phyloP scores from a whole-genome alignment of 1,139 yeast species.

The Suhomyces maxii region DNA sequence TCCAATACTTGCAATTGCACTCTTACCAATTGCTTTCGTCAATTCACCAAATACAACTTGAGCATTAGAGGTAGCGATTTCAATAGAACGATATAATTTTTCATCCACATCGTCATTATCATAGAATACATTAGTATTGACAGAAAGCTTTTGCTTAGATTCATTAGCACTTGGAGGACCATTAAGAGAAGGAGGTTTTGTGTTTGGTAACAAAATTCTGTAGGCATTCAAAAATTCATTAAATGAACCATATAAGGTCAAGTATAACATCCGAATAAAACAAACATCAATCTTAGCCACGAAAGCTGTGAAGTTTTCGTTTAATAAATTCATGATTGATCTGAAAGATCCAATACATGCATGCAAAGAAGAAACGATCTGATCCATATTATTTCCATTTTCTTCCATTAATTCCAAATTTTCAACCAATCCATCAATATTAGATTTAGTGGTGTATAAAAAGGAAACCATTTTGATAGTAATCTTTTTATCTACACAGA shows the following conservation, averaged over 20 bases:
- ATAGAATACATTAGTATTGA: conserved; percentile 27
- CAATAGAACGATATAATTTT: conserved; percentile 72
- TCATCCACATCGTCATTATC: conserved; percentile 63
- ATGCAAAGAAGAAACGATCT: conserved; percentile 32
- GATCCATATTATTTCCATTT: conserved; percentile 30
- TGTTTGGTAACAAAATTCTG: conserved; percentile 47
- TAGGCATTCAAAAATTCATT: conserved; percentile 77
- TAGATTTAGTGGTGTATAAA: conserved; percentile 56
- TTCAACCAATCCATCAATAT: conserved; percentile 60
- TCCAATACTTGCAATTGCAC: conserved; percentile 56
- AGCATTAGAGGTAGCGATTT: conserved; percentile 72
- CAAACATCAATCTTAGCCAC: conserved; percentile 63
- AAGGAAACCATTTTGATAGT: conserved; percentile 58
- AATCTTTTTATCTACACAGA: conserved; percentile 64
- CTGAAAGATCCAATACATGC: conserved; percentile 49
- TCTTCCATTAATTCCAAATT: conserved; percentile 59
- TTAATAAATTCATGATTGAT: conserved; percentile 48
- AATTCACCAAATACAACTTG: conserved; percentile 78
- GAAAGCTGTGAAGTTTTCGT: conserved; percentile 48
- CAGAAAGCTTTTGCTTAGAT: conserved; percentile 27
- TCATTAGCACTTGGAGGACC: conserved; percentile 14
- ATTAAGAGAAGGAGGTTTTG: conserved; percentile 14
- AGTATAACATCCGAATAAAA: conserved; percentile 69
- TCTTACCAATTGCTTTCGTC: conserved; percentile 71
- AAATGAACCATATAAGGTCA: conserved; percentile 71